phyloP scores from a whole-genome alignment of 2,329 filamentous ascomycete species.

The Xylariaceae sp. region DNA sequence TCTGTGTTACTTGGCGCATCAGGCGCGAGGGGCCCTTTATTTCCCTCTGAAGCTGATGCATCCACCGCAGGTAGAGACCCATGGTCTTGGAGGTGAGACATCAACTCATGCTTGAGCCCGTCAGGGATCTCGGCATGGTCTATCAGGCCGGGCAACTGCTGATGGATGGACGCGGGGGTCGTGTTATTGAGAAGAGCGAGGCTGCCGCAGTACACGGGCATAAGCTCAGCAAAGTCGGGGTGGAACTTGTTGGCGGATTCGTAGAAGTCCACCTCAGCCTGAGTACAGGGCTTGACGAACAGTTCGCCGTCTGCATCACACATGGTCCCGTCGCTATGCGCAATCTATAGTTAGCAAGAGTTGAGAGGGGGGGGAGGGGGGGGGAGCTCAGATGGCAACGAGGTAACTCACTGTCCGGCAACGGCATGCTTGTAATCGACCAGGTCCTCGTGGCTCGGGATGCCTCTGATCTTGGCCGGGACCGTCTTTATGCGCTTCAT shows the following conservation, averaged over 20 bases:
- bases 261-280: conserved; percentile 85
- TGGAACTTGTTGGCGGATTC: conserved; percentile 60
- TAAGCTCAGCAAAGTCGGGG: conserved; percentile 68
- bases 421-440: conserved; percentile 69
- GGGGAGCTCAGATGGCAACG: conserved; percentile 1
- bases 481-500: conserved; percentile 21
- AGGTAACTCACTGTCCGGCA: conserved; percentile 69
- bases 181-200: conserved; percentile 60
- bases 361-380: background rate
- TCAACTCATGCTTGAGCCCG: conserved; percentile 37
- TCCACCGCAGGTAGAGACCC: conserved; percentile 5
- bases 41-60: conserved; percentile 4
- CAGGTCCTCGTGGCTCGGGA: conserved; percentile 57
- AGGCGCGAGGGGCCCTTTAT: conserved; percentile 6
- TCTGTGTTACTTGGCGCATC: conserved; percentile 33
- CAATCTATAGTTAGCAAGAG: conserved; percentile 17
- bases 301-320: conserved; percentile 77
- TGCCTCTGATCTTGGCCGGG: conserved; percentile 26
- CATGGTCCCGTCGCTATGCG: conserved; percentile 75
- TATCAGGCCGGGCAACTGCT: conserved; percentile 41
- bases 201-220: conserved; percentile 81
- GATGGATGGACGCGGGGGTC: conserved; percentile 42
- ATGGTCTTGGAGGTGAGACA: conserved; percentile 31
- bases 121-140: conserved; percentile 34
- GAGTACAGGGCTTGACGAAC: conserved; percentile 90